A percentile compares a stretch with the other conserved stretches of the same genome.
Evolutionary conservation across 163 green algal species (phyloP).

Genomic region (Trebouxiophyceae sp.): DNA sequence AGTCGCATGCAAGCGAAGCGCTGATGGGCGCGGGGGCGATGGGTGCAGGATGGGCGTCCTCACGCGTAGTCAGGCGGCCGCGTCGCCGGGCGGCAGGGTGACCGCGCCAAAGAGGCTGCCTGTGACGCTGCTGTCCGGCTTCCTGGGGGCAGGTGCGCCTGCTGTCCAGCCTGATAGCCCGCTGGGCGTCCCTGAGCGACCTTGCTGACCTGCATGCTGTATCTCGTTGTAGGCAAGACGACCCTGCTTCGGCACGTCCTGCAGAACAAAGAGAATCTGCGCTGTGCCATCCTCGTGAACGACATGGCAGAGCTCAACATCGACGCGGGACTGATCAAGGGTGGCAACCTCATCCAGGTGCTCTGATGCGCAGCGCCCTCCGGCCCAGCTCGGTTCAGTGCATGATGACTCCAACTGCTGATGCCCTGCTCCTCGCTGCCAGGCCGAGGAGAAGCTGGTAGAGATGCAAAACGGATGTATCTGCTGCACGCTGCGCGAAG

Average conservation of each 20-base stretch:
- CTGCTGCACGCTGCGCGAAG: constrained; percentile 71
- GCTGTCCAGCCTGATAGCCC: no score
- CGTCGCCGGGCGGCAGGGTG: no score
- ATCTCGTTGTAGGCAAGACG: constrained; percentile 54
- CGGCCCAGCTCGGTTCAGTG: no score
- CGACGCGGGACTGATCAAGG: constrained; percentile 61
- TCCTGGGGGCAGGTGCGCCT: constrained; percentile 41
- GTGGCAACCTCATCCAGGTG: constrained; percentile 26
- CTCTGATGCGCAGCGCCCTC: no score
- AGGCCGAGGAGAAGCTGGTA: constrained; percentile 57
- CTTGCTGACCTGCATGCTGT: background rate
- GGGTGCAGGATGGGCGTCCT: background rate
- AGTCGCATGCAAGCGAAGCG: no score
- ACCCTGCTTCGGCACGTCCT: constrained; percentile 77
- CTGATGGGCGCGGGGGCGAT: no score
- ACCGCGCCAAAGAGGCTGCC: constrained; percentile 38
- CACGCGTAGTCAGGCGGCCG: background rate
- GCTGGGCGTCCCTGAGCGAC: background rate
- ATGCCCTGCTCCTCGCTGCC: no score
- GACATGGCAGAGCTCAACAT: constrained; percentile 92
- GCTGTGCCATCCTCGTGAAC: constrained; percentile 77
- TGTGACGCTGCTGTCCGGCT: constrained; percentile 60
- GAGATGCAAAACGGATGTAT: constrained; percentile 82
- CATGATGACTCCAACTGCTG: background rate
- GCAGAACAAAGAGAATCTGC: constrained; percentile 42